phyloP scores from a whole-genome alignment of 495 filamentous ascomycete genomes.

The Podospora tetraspora region DNA sequence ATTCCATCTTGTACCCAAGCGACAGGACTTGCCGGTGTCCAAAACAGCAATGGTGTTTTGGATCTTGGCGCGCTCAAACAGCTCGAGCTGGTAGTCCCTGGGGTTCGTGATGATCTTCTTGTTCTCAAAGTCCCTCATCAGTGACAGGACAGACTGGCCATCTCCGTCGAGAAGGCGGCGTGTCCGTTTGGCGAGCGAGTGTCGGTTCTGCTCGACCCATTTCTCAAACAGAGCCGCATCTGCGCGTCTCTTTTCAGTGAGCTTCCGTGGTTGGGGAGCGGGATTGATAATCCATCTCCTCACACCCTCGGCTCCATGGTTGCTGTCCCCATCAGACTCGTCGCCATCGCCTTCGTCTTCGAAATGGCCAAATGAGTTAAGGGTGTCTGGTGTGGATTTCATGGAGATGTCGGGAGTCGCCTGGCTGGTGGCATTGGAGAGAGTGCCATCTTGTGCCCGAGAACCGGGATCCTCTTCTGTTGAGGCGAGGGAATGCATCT shows the following conservation, averaged over 20 bases:
- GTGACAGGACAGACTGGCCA: conserved; percentile 21
- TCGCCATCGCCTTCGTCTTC: neutral
- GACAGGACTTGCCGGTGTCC: conserved; percentile 63
- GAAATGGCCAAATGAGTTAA: neutral
- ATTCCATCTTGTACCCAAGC: neutral
- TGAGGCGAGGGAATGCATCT: neutral
- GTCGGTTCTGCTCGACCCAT: conserved; percentile 35
- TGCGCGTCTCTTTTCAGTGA: conserved; percentile 43
- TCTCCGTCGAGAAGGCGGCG: conserved; percentile 17
- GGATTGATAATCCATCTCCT: conserved; percentile 23
- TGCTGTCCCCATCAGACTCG: conserved; percentile 5
- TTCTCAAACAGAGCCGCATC: conserved; percentile 52
- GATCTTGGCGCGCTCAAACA: conserved; percentile 82
- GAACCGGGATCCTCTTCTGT: neutral
- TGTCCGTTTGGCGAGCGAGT: conserved; percentile 10
- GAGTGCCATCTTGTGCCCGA: neutral
- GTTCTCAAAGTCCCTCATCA: conserved; percentile 30
- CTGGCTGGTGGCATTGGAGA: neutral
- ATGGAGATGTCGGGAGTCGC: neutral
- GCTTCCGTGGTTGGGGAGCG: conserved; percentile 27
- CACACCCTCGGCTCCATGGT: conserved; percentile 21
- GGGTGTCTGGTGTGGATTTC: neutral
- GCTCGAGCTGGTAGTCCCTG: conserved; percentile 85
- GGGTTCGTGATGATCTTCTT: conserved; percentile 62
- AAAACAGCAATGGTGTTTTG: conserved; percentile 92